These are phyloP conservation scores for Phyllosticta citrichinensis DNA, from an alignment of 2,329 filamentous ascomycete genomes.

Conservation along the genomic window DNA sequence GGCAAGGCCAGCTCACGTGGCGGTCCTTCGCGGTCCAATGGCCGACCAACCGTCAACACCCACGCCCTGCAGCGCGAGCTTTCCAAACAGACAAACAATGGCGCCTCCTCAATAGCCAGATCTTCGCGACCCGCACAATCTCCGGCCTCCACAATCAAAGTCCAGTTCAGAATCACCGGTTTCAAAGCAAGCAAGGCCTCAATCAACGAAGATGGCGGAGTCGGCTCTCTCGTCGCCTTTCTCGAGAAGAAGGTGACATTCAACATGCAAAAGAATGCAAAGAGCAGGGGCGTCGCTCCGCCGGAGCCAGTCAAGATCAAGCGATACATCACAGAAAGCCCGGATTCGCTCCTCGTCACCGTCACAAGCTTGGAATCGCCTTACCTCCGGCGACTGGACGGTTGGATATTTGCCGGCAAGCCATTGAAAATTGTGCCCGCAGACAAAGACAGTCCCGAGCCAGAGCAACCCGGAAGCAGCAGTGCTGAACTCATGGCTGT, in stretches of 20 bases:
- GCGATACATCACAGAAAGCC: constrained; percentile 23
- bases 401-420: constrained; percentile 17
- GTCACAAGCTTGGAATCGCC: constrained; percentile 24
- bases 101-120: constrained; percentile 1
- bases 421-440: not conserved
- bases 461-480: not conserved
- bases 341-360: constrained; percentile 25
- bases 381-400: constrained; percentile 26
- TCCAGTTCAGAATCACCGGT: constrained; percentile 21
- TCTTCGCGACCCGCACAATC: not conserved
- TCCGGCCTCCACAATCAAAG: not conserved
- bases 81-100: not conserved
- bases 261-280: constrained; percentile 15
- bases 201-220: constrained; percentile 23
- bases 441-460: not conserved
- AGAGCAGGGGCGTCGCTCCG: constrained; percentile 13
- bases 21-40: not conserved
- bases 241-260: constrained; percentile 30
- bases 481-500: constrained; percentile 27
- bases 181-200: constrained; percentile 31
- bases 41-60: constrained; percentile 3
- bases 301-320: constrained; percentile 26
- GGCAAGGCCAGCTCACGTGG: constrained; percentile 16
- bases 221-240: constrained; percentile 29
- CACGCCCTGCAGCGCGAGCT: constrained; percentile 17